Percentiles rank a stretch among this genome's conserved stretches.
Evolutionary conservation across 768 basidiomycete genomes (phyloP).

Genomic region (Lenzites betulinus): DNA sequence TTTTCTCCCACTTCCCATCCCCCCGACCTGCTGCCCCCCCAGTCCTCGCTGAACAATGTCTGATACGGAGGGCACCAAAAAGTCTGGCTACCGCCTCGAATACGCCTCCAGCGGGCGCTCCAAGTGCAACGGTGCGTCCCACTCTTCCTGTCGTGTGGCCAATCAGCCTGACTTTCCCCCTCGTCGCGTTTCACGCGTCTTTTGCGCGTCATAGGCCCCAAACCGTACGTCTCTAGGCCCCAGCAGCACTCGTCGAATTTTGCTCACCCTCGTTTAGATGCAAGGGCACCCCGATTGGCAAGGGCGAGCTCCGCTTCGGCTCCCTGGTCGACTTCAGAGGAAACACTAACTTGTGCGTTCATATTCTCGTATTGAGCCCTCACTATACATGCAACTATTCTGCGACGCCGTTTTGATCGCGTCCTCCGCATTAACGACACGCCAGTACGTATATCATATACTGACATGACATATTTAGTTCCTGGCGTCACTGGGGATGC

Average conservation of each 20-base stretch:
- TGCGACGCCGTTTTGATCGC: not conserved
- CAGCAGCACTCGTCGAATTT: not conserved
- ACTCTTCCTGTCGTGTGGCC: conserved; percentile 25
- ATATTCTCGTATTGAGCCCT: not conserved
- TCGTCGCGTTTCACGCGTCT: conserved; percentile 33
- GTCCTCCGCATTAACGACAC: not conserved
- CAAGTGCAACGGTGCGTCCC: conserved; percentile 73
- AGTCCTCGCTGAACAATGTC: conserved; percentile 34
- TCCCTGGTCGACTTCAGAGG: conserved; percentile 75
- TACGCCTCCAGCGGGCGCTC: conserved; percentile 68
- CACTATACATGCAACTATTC: not conserved
- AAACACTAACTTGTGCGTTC: conserved; percentile 62
- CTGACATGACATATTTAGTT: conserved; percentile 38
- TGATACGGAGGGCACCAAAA: conserved; percentile 43
- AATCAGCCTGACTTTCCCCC: conserved; percentile 21
- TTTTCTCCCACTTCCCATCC: conserved; percentile 27
- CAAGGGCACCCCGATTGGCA: conserved; percentile 64
- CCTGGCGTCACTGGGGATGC: conserved; percentile 94
- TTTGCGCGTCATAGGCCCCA: conserved; percentile 55
- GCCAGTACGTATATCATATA: not conserved
- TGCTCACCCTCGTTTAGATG: conserved; percentile 34
- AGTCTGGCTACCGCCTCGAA: conserved; percentile 75
- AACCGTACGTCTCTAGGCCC: conserved; percentile 49
- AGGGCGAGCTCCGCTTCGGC: conserved; percentile 75
- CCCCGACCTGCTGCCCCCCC: conserved; percentile 11